phyloP scores from a whole-genome alignment of 2,329 filamentous ascomycete species.

The Nannizziopsis arthrosporioides region DNA sequence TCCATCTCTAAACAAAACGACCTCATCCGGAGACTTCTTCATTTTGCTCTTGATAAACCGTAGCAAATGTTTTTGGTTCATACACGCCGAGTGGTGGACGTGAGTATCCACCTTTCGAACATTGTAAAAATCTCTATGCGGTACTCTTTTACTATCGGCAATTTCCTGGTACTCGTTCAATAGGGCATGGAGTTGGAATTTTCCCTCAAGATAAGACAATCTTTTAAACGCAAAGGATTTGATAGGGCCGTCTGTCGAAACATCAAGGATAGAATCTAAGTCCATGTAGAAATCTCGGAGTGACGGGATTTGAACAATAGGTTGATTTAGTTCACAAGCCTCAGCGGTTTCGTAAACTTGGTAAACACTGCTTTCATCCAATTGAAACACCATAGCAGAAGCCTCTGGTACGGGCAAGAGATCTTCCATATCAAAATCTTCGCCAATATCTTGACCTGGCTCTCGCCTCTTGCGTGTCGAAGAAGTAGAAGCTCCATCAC shows the following conservation, averaged over 20 bases:
- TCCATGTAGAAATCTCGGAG: slow-evolving; percentile 95
- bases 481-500: slow-evolving; percentile 30
- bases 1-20: slow-evolving; percentile 82
- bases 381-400: slow-evolving; percentile 60
- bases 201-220: slow-evolving; percentile 88
- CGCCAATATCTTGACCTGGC: slow-evolving; percentile 78
- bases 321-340: slow-evolving; percentile 50
- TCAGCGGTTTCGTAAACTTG: slow-evolving; percentile 71
- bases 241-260: slow-evolving; percentile 90
- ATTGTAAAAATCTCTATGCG: slow-evolving; percentile 98
- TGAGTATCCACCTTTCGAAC: slow-evolving; percentile 97
- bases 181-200: slow-evolving; percentile 87
- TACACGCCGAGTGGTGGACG: slow-evolving; percentile 97
- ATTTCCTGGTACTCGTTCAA: slow-evolving; percentile 97
- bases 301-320: slow-evolving; percentile 74
- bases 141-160: slow-evolving; percentile 93
- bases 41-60: slow-evolving; percentile 99
- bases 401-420: slow-evolving; percentile 59
- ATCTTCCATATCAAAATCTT: slow-evolving; percentile 78
- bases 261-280: slow-evolving; percentile 68
- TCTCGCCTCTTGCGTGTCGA: slow-evolving; percentile 56
- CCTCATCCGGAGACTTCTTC: slow-evolving; percentile 93
- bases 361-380: slow-evolving; percentile 79
- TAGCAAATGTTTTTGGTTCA: slow-evolving; percentile 98
- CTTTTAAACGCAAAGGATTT: slow-evolving; percentile 96